phyloP scores from a whole-genome alignment of 2,329 filamentous ascomycete species.

The Pseudogymnoascus sp. region DNA sequence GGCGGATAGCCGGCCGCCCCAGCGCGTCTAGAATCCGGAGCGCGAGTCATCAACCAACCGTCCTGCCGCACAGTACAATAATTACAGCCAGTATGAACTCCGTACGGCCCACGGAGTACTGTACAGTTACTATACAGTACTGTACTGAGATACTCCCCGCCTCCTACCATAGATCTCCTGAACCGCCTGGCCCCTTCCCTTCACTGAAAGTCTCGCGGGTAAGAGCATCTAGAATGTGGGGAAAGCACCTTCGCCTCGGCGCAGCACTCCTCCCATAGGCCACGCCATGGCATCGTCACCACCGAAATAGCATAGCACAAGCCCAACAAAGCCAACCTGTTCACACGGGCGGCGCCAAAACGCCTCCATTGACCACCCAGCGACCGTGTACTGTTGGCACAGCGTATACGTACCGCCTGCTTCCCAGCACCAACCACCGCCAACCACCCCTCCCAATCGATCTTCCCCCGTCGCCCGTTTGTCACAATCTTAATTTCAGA shows the following conservation, averaged over 20 bases:
- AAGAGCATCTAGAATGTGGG: neutral
- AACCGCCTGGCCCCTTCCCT: neutral
- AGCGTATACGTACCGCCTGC: neutral
- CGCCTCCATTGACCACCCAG: slow-evolving; percentile 5
- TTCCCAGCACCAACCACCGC: neutral
- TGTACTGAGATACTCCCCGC: neutral
- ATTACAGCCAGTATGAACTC: neutral
- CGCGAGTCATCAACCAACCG: neutral
- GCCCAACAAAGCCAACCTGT: neutral
- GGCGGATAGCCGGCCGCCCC: neutral
- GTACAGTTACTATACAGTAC: neutral
- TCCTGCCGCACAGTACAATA: too few species aligned
- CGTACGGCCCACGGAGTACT: neutral
- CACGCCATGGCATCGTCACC: neutral
- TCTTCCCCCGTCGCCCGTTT: neutral
- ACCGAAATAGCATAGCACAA: neutral
- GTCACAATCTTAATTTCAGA: slow-evolving; percentile 2
- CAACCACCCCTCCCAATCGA: neutral
- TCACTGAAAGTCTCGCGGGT: neutral
- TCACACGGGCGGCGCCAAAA: neutral
- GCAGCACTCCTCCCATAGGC: neutral
- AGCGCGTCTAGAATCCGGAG: neutral
- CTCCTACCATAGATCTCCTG: neutral
- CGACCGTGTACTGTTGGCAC: neutral
- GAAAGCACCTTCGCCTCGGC: neutral